A percentile compares a stretch with the other conserved stretches of the same genome.
Evolutionary conservation across 192 early-diverging fungal genomes (phyloP).

Genomic region (Cetraspora pellucida): DNA sequence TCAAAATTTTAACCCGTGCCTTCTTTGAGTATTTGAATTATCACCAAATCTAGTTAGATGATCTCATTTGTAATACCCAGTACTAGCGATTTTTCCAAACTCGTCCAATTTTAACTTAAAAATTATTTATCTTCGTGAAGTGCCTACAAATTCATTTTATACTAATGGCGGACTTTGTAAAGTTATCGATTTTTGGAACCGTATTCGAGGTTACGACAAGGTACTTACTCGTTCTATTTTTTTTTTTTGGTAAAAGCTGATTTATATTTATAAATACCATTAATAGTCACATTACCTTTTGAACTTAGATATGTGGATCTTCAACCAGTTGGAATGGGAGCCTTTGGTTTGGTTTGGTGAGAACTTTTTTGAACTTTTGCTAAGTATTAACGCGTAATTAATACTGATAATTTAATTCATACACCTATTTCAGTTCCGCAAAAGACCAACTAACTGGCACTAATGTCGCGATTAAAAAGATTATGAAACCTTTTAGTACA

Average conservation of each 20-base stretch:
- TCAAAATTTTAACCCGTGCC: background rate
- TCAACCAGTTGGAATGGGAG: slow-evolving; percentile 95
- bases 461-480: slow-evolving; percentile 95
- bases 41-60: background rate
- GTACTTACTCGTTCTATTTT: slow-evolving; percentile 16
- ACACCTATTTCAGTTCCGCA: slow-evolving; percentile 68
- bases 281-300: background rate
- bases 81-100: background rate
- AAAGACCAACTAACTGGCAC: slow-evolving; percentile 83
- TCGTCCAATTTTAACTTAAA: background rate
- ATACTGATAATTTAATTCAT: background rate
- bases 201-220: slow-evolving; percentile 82
- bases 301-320: slow-evolving; percentile 80
- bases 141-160: background rate
- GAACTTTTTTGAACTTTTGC: background rate
- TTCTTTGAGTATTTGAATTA: too few species aligned
- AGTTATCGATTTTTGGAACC: slow-evolving; percentile 81
- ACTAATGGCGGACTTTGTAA: slow-evolving; percentile 56
- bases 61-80: background rate
- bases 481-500: slow-evolving; percentile 92
- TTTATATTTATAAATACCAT: background rate
- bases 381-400: too few species aligned
- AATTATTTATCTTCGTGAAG: background rate
- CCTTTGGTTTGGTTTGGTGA: slow-evolving; percentile 97
- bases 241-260: background rate